phyloP scores from a whole-genome alignment of 2,329 filamentous ascomycete genomes.

The Nemania serpens region DNA sequence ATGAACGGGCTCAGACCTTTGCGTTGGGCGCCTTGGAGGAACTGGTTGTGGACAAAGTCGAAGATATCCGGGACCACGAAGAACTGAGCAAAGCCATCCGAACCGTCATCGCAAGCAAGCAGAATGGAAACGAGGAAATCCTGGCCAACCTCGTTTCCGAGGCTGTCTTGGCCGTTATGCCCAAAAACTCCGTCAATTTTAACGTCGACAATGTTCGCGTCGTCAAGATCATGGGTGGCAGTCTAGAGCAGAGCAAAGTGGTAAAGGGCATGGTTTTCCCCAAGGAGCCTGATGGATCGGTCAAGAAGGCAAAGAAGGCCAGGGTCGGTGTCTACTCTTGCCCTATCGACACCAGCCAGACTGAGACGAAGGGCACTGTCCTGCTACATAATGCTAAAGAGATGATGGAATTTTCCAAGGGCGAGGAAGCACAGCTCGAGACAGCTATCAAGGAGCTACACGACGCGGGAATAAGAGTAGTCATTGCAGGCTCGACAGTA shows the following conservation, averaged over 20 bases:
- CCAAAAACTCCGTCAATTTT: constrained; percentile 94
- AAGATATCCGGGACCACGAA: constrained; percentile 76
- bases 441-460: constrained; percentile 91
- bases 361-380: constrained; percentile 98
- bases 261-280: constrained; percentile 99
- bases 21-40: constrained; percentile 85
- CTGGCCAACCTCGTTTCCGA: constrained; percentile 87
- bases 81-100: constrained; percentile 94
- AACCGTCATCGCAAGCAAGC: constrained; percentile 95
- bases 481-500: constrained; percentile 90
- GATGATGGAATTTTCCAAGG: constrained; percentile 98
- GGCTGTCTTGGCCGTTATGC: constrained; percentile 81
- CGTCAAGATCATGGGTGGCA: constrained; percentile 99
- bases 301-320: constrained; percentile 90
- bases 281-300: constrained; percentile 85
- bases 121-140: constrained; percentile 89
- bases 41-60: constrained; percentile 87
- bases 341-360: constrained; percentile 92
- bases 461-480: constrained; percentile 89
- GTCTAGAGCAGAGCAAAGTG: constrained; percentile 89
- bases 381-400: constrained; percentile 96
- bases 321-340: constrained; percentile 98
- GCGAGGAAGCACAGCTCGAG: constrained; percentile 92
- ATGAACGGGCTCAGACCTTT: constrained; percentile 91
- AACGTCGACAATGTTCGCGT: constrained; percentile 99